Evolutionary conservation across 306 rosid species (phyloP).

Genomic region (Nissolia schottii): DNA sequence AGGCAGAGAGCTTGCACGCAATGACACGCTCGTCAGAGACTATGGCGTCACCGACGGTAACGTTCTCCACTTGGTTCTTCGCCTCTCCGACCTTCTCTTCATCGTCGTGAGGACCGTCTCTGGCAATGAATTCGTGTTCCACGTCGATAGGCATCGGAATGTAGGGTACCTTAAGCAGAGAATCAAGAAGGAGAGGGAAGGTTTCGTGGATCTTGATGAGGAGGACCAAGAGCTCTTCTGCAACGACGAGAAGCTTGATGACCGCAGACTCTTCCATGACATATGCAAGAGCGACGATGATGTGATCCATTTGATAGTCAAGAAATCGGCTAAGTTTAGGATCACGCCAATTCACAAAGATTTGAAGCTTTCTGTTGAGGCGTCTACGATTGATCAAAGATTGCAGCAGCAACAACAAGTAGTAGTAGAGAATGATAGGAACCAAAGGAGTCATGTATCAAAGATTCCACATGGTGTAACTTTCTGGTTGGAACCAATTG

Average conservation of each 20-base stretch:
- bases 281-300: slow-evolving; percentile 40
- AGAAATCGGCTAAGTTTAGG: slow-evolving; percentile 52
- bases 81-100: slow-evolving; percentile 54
- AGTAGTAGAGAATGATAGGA: slow-evolving; percentile 14
- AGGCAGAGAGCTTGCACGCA: slow-evolving; percentile 59
- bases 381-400: slow-evolving; percentile 14
- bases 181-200: slow-evolving; percentile 35
- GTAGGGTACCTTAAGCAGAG: slow-evolving; percentile 58
- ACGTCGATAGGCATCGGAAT: slow-evolving; percentile 43
- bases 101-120: slow-evolving; percentile 45
- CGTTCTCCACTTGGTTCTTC: slow-evolving; percentile 56
- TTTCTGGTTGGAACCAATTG: slow-evolving; percentile 46
- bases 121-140: slow-evolving; percentile 52
- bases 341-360: slow-evolving; percentile 33
- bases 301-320: slow-evolving; percentile 48
- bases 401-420: not conserved
- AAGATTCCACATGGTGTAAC: slow-evolving; percentile 24
- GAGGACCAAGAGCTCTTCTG: slow-evolving; percentile 60
- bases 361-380: slow-evolving; percentile 51
- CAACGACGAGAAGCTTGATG: slow-evolving; percentile 56
- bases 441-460: slow-evolving; percentile 1
- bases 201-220: slow-evolving; percentile 44
- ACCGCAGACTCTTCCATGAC: slow-evolving; percentile 48
- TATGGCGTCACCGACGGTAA: slow-evolving; percentile 55
- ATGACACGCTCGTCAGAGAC: slow-evolving; percentile 41